These are phyloP conservation scores for Tephrocybe sp. DNA, from an alignment of 768 basidiomycete genomes.

Conservation along the genomic window DNA sequence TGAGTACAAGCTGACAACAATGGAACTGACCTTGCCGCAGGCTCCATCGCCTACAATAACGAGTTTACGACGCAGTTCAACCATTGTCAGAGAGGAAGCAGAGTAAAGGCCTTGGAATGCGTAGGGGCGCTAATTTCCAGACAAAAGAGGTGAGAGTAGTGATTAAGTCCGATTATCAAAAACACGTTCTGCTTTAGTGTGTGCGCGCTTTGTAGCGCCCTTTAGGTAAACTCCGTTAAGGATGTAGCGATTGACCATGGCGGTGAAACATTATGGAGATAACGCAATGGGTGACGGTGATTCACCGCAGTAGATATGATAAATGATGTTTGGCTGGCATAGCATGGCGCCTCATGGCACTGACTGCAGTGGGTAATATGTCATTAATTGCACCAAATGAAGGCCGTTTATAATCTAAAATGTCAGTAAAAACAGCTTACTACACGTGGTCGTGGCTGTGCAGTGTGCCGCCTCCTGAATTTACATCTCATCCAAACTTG, in stretches of 20 bases:
- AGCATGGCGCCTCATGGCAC: too few species aligned
- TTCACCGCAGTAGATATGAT: background rate
- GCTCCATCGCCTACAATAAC: slow-evolving; percentile 99
- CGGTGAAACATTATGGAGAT: too few species aligned
- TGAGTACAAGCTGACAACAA: background rate
- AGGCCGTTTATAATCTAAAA: too few species aligned
- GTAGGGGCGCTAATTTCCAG: background rate
- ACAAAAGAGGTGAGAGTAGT: background rate
- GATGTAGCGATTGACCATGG: slow-evolving; percentile 1
- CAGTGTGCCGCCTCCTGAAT: too few species aligned
- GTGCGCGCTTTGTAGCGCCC: too few species aligned
- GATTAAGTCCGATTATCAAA: background rate
- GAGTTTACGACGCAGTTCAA: slow-evolving; percentile 96
- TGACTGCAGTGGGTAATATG: too few species aligned
- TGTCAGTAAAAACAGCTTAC: too few species aligned
- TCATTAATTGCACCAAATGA: too few species aligned
- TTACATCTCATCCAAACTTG: too few species aligned
- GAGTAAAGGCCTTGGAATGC: background rate
- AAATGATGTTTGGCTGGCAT: too few species aligned
- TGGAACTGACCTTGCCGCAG: slow-evolving; percentile 77
- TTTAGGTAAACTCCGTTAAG: background rate
- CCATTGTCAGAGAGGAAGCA: slow-evolving; percentile 49
- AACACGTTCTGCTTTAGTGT: background rate
- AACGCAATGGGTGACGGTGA: background rate
- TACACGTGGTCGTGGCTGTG: too few species aligned